These are phyloP conservation scores for Malus hybrid DNA, from an alignment of 331 rosid species.

Conservation along the genomic window DNA sequence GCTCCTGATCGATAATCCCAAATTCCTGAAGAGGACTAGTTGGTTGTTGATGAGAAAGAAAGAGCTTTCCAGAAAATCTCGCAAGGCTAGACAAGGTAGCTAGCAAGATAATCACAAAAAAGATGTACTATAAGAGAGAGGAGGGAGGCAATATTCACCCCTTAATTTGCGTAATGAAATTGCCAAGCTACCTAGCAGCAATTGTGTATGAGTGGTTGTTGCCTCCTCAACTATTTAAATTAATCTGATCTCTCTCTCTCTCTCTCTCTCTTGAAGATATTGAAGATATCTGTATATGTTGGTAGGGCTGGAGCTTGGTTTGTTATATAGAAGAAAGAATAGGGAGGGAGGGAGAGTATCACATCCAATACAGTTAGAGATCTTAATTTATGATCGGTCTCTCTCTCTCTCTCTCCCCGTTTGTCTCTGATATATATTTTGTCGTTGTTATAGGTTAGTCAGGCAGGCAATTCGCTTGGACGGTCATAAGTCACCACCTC, in stretches of 20 bases:
- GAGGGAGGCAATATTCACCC: background rate
- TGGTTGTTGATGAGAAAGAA: background rate
- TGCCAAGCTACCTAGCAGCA: background rate
- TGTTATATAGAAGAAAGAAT: background rate
- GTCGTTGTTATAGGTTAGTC: no score
- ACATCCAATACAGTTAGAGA: background rate
- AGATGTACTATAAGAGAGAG: background rate
- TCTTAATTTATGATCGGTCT: background rate
- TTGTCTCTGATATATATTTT: no score
- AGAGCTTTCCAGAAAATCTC: background rate
- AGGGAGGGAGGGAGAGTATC: background rate
- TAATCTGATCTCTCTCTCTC: no score
- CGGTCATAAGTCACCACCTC: background rate
- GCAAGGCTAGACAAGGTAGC: background rate
- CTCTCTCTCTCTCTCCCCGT: background rate
- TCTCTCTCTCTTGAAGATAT: no score
- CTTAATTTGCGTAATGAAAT: background rate
- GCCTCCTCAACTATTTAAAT: background rate
- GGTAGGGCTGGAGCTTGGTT: no score
- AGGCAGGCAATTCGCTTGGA: background rate
- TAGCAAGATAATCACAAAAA: background rate
- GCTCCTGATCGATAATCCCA: background rate
- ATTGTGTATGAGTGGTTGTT: background rate
- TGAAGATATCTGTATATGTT: no score
- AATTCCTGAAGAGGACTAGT: background rate